A percentile compares a stretch with the other conserved stretches of the same genome.
Evolutionary conservation across 2,329 filamentous ascomycete species (phyloP).

Genomic region (Samsoniella hepiali): DNA sequence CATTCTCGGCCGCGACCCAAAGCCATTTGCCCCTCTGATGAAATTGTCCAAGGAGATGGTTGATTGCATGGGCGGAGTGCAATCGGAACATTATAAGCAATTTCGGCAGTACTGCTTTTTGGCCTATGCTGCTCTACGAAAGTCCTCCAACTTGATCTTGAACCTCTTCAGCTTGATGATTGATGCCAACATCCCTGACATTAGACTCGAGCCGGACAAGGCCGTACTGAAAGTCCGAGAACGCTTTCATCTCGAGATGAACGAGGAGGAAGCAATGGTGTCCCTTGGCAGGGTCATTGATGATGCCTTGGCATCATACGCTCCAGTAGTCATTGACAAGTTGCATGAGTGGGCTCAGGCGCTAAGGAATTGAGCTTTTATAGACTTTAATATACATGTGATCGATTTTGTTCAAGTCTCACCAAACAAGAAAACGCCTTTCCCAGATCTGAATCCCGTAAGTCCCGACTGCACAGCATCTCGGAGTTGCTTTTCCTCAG

Average conservation of each 20-base stretch:
- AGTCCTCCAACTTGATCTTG: slow-evolving; percentile 84
- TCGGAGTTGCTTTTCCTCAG: slow-evolving; percentile 64
- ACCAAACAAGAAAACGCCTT: slow-evolving; percentile 82
- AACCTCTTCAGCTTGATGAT: slow-evolving; percentile 97
- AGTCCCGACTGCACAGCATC: slow-evolving; percentile 79
- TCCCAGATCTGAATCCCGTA: slow-evolving; percentile 79
- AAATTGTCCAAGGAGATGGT: slow-evolving; percentile 98
- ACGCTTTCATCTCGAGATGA: slow-evolving; percentile 85
- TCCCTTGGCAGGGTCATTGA: slow-evolving; percentile 88
- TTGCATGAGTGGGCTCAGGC: slow-evolving; percentile 92
- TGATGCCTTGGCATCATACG: slow-evolving; percentile 83
- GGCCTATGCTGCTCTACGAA: slow-evolving; percentile 85
- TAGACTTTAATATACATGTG: neutral
- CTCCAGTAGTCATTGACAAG: slow-evolving; percentile 91
- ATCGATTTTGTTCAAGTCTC: slow-evolving; percentile 39
- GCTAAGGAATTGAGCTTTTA: slow-evolving; percentile 62
- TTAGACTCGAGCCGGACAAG: slow-evolving; percentile 87
- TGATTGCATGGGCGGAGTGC: slow-evolving; percentile 89
- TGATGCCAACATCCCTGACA: slow-evolving; percentile 94
- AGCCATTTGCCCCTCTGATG: slow-evolving; percentile 95
- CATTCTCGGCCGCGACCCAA: slow-evolving; percentile 93
- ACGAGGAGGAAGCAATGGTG: slow-evolving; percentile 85
- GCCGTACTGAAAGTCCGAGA: slow-evolving; percentile 94
- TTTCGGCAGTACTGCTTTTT: slow-evolving; percentile 98
- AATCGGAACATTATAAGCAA: slow-evolving; percentile 74